Conservation (phyloP, 1,139 yeast genomes). For the Eremothecium cymbalariae region DNA sequence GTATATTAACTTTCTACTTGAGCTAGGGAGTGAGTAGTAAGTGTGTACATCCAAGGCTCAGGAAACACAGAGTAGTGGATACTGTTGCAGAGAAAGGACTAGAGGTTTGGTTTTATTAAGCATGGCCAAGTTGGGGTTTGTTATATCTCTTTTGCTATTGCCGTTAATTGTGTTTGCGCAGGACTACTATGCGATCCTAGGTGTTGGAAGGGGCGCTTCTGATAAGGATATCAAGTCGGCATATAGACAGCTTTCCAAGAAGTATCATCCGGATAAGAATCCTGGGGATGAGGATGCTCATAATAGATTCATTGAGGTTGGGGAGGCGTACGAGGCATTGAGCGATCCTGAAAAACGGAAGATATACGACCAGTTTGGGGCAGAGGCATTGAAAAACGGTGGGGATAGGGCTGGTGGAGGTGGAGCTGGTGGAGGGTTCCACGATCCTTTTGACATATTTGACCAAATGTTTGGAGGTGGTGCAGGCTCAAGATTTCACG, state of each 20-base stretch:
- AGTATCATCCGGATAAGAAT: constrained; percentile 93
- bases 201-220: constrained; percentile 56
- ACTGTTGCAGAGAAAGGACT: too few relatives aligned
- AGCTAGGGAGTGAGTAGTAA: too few relatives aligned
- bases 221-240: constrained; percentile 84
- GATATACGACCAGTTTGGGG: constrained; percentile 74
- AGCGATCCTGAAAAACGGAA: constrained; percentile 64
- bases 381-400: constrained; percentile 59
- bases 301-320: constrained; percentile 78
- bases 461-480: constrained; percentile 50
- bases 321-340: constrained; percentile 88
- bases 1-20: too few relatives aligned
- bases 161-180: constrained; percentile 20
- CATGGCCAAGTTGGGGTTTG: constrained; percentile 6
- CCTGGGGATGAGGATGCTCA: constrained; percentile 74
- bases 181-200: constrained; percentile 49
- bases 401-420: constrained; percentile 37
- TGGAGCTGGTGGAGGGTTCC: constrained; percentile 33
- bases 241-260: constrained; percentile 72
- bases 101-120: too few relatives aligned
- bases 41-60: too few relatives aligned
- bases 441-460: constrained; percentile 67
- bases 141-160: constrained; percentile 11
- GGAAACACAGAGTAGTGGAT: too few relatives aligned
- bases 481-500: constrained; percentile 42